These are phyloP conservation scores for Taphrina communis DNA, from an alignment of 1,139 yeast genomes.

Conservation along the genomic window DNA sequence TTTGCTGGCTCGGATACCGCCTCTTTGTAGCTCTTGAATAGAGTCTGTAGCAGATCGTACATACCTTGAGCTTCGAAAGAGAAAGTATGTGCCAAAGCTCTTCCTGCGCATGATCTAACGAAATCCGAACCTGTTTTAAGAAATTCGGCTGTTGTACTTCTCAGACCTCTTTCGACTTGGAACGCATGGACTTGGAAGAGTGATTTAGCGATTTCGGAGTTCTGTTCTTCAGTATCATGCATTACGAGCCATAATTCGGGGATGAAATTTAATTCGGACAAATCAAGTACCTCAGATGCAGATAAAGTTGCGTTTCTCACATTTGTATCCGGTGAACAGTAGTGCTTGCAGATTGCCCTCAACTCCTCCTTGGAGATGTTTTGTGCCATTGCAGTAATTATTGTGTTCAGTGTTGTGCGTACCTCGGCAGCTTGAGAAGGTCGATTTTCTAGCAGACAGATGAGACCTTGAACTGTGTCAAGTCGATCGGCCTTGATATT, in stretches of 20 bases:
- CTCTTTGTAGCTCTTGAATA: slow-evolving; percentile 55
- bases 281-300: slow-evolving; percentile 80
- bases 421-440: slow-evolving; percentile 81
- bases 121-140: slow-evolving; percentile 62
- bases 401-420: slow-evolving; percentile 77
- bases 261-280: slow-evolving; percentile 62
- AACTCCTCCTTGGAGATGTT: slow-evolving; percentile 65
- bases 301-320: slow-evolving; percentile 82
- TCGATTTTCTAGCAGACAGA: slow-evolving; percentile 66
- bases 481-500: slow-evolving; percentile 72
- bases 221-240: slow-evolving; percentile 72
- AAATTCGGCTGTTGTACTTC: slow-evolving; percentile 58
- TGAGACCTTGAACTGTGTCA: slow-evolving; percentile 64
- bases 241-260: slow-evolving; percentile 78
- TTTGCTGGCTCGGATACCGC: slow-evolving; percentile 27
- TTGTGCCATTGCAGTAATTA: slow-evolving; percentile 75
- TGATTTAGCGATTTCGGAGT: slow-evolving; percentile 71
- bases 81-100: slow-evolving; percentile 78
- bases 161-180: slow-evolving; percentile 56
- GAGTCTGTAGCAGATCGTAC: slow-evolving; percentile 58
- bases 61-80: slow-evolving; percentile 79
- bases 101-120: slow-evolving; percentile 62
- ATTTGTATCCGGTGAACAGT: slow-evolving; percentile 68
- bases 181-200: slow-evolving; percentile 84
- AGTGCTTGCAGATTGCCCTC: slow-evolving; percentile 61